Evolutionary conservation across 495 filamentous ascomycete genomes (phyloP).

Genomic region (Hypoxylon trugodes): DNA sequence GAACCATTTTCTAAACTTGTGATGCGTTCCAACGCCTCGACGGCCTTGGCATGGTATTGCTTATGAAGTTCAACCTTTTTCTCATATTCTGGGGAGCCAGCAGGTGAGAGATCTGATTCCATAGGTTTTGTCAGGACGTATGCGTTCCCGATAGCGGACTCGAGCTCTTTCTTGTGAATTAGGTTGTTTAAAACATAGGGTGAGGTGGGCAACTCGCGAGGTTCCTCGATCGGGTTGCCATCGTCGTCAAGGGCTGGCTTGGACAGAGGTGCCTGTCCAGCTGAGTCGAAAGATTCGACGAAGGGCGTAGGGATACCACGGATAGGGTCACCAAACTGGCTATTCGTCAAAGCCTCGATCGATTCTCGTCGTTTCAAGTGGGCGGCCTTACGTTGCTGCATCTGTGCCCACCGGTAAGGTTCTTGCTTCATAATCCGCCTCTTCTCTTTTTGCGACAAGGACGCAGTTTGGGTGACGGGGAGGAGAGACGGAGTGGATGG

Average conservation of each 20-base stretch:
- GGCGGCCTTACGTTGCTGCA: conserved; percentile 78
- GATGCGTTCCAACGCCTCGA: conserved; percentile 78
- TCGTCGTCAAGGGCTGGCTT: conserved; percentile 48
- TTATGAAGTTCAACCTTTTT: conserved; percentile 48
- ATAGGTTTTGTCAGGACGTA: conserved; percentile 68
- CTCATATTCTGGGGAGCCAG: conserved; percentile 58
- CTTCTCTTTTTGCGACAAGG: conserved; percentile 55
- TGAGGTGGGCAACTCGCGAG: conserved; percentile 51
- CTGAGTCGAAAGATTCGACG: conserved; percentile 78
- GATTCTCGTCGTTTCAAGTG: conserved; percentile 76
- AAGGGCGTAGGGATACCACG: conserved; percentile 81
- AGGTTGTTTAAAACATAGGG: conserved; percentile 75
- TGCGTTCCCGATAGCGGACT: conserved; percentile 68
- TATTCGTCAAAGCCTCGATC: conserved; percentile 68
- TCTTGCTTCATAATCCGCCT: conserved; percentile 64
- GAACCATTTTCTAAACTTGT: conserved; percentile 75
- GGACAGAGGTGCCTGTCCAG: conserved; percentile 50
- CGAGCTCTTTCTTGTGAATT: conserved; percentile 70
- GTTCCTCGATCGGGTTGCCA: conserved; percentile 45
- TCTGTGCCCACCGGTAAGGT: conserved; percentile 73
- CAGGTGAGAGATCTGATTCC: conserved; percentile 41
- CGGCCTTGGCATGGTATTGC: conserved; percentile 60
- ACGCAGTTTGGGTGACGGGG: conserved; percentile 60
- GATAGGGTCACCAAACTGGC: conserved; percentile 76
- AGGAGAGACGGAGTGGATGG: conserved; percentile 46